Evolutionary conservation across 345 rosid genomes (phyloP).

Genomic region (Salix udensis): DNA sequence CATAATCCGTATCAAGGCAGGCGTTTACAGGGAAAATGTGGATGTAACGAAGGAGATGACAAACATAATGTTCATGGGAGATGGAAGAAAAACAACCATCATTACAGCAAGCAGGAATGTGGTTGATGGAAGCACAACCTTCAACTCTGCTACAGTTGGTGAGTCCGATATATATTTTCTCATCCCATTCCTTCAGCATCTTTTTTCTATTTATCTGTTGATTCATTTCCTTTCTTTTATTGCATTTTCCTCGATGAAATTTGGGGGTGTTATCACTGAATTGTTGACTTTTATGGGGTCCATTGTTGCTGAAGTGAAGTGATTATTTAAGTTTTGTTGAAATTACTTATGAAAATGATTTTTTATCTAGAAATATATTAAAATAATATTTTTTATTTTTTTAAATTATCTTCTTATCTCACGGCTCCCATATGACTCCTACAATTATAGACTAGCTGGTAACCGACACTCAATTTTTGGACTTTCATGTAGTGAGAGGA

Average conservation of each 20-base stretch:
- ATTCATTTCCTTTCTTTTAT: neutral
- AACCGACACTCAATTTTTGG: neutral
- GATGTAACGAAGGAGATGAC: slow-evolving; percentile 59
- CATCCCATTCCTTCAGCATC: neutral
- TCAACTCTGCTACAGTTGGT: slow-evolving; percentile 95
- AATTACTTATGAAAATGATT: too few relatives aligned
- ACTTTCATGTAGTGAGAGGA: too few relatives aligned
- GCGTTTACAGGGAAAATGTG: slow-evolving; percentile 77
- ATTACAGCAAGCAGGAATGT: slow-evolving; percentile 69
- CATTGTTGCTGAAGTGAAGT: neutral
- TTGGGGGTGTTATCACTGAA: too few relatives aligned
- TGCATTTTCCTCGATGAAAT: neutral
- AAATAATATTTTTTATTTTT: too few relatives aligned
- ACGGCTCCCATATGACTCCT: too few relatives aligned
- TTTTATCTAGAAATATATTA: too few relatives aligned
- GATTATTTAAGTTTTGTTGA: too few relatives aligned
- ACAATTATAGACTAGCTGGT: neutral
- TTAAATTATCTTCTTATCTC: too few relatives aligned
- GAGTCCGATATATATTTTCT: slow-evolving; percentile 4
- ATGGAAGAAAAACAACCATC: slow-evolving; percentile 58
- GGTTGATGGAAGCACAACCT: slow-evolving; percentile 75
- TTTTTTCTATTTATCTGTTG: neutral
- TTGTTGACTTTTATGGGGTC: neutral
- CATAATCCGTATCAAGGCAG: slow-evolving; percentile 65
- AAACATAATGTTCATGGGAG: slow-evolving; percentile 80